phyloP scores from a whole-genome alignment of 2,329 filamentous ascomycete species.

The Thelonectria blattea region DNA sequence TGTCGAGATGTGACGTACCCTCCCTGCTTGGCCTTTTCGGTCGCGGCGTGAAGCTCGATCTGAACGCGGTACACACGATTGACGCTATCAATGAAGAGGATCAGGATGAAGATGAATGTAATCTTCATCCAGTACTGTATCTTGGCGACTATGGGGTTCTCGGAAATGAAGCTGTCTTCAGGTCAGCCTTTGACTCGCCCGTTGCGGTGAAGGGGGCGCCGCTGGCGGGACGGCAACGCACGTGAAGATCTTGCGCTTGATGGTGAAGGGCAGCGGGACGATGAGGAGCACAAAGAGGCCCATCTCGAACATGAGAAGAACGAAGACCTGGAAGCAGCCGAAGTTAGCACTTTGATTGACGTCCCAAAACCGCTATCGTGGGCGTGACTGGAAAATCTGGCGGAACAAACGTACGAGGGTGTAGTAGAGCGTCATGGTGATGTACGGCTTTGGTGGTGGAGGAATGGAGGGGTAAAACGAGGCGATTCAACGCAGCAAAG shows the following conservation, averaged over 20 bases:
- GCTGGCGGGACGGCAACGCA: conserved; percentile 46
- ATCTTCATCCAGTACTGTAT: conserved; percentile 98
- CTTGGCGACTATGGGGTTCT: conserved; percentile 83
- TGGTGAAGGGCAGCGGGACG: conserved; percentile 85
- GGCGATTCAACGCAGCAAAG: conserved; percentile 5
- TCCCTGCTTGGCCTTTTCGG: conserved; percentile 58
- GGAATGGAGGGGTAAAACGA: conserved; percentile 34
- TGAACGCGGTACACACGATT: conserved; percentile 96
- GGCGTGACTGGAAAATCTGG: background rate
- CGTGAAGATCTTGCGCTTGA: conserved; percentile 85
- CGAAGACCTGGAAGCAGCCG: conserved; percentile 69
- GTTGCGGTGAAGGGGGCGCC: background rate
- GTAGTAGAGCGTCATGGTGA: conserved; percentile 65
- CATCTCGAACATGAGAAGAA: conserved; percentile 85
- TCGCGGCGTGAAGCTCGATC: conserved; percentile 77
- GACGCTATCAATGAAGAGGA: conserved; percentile 97
- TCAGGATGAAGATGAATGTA: conserved; percentile 98
- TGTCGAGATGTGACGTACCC: conserved; percentile 50
- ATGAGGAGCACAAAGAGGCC: conserved; percentile 78
- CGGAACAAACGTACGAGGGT: conserved; percentile 52
- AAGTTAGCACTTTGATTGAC: conserved; percentile 20
- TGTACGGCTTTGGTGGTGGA: conserved; percentile 35
- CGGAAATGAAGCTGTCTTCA: conserved; percentile 81
- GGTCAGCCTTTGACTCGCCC: conserved; percentile 11
- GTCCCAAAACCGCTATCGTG: background rate